These are phyloP conservation scores for Prunus kanzakura DNA, from an alignment of 306 rosid genomes.

Conservation along the genomic window DNA sequence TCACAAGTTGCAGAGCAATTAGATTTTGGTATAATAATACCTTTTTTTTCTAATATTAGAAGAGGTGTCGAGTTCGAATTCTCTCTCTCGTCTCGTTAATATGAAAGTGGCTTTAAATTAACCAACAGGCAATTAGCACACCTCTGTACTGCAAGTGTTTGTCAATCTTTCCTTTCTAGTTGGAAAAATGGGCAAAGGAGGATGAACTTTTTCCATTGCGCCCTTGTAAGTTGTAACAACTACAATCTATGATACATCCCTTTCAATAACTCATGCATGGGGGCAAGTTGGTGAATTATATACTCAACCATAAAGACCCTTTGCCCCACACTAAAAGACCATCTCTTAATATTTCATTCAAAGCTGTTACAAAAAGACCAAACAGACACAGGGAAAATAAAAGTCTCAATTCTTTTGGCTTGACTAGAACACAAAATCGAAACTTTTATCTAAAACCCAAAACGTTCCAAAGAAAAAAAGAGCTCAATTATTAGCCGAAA, in stretches of 20 bases:
- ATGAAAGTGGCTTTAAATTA: neutral
- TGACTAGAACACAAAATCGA: neutral
- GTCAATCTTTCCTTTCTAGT: neutral
- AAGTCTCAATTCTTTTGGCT: neutral
- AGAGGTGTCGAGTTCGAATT: too few species aligned
- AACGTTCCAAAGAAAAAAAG: neutral
- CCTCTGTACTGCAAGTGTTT: too few species aligned
- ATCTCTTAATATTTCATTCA: neutral
- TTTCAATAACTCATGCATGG: constrained; percentile 29
- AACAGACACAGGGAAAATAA: neutral
- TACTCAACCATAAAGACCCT: constrained; percentile 7
- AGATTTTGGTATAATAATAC: too few species aligned
- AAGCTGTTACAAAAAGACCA: constrained; percentile 4
- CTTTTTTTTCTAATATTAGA: too few species aligned
- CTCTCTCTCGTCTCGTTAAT: too few species aligned
- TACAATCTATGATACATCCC: constrained; percentile 14
- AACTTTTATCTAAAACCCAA: neutral
- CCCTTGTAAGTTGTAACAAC: constrained; percentile 26
- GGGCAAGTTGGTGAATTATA: constrained; percentile 18
- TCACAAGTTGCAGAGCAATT: neutral
- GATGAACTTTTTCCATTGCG: constrained; percentile 17
- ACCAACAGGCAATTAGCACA: neutral
- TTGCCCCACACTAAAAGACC: constrained; percentile 1
- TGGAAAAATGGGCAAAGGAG: neutral
- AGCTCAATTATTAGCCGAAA: neutral